phyloP scores from a whole-genome alignment of 257 asterid genomes.

The Solanum rostratum region DNA sequence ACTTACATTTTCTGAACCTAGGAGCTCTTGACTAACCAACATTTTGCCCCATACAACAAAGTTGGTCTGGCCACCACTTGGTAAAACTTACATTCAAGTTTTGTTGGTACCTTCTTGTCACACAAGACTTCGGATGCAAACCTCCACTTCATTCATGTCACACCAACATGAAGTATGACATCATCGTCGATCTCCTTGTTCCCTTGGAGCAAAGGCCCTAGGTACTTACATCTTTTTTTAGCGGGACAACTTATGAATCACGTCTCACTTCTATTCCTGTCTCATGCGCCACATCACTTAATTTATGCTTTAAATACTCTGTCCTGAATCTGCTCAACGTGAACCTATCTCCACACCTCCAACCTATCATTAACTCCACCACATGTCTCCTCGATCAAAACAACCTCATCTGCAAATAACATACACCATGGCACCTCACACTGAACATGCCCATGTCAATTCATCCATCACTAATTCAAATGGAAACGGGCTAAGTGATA shows the following conservation, averaged over 20 bases:
- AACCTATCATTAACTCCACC: not conserved
- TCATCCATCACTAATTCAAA: not conserved
- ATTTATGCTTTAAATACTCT: not conserved
- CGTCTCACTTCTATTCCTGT: not conserved
- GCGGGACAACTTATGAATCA: not conserved
- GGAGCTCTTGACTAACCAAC: not conserved
- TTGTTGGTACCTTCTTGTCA: not conserved
- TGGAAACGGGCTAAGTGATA: not conserved
- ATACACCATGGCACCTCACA: not conserved
- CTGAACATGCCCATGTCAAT: not conserved
- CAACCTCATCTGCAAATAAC: not conserved
- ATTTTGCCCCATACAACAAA: not conserved
- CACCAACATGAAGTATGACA: not conserved
- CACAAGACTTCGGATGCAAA: not conserved
- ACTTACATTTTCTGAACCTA: not conserved
- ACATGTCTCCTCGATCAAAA: not conserved
- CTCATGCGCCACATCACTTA: not conserved
- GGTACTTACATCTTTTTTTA: not conserved
- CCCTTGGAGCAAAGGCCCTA: not conserved
- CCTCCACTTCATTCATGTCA: not conserved
- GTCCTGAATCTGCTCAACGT: not conserved
- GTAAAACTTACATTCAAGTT: not conserved
- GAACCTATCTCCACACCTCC: not conserved
- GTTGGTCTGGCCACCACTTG: not conserved
- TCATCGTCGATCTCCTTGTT: not conserved